Evolutionary conservation across 169 alveolate species (phyloP), one percentile per base, ranked within the genome.

Genomic region (Plasmodium vivax): DNA sequence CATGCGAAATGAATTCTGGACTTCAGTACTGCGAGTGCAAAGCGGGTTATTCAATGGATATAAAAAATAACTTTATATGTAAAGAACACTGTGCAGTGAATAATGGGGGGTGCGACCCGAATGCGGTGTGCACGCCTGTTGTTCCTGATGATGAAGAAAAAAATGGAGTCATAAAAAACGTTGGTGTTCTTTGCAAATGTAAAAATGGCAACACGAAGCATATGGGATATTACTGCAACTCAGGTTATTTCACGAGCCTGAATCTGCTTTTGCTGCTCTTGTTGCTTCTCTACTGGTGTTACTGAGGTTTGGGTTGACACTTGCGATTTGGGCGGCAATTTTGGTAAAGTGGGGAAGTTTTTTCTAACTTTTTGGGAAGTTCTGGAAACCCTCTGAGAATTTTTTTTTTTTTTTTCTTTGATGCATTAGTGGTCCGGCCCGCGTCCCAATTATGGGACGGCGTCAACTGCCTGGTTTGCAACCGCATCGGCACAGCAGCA

Each of bases 101-200:
- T 77, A 85, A 85, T 51, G 93, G 93, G 23, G 93, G 93, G 43
- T 85, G 93, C 68, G 93, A 85, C 23, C 47, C 56, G 8, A 41
- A 85, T 56, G 87, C 93, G 34, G 23, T 2, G 19, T 85, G 93
- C 72, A 75, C 27, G 41, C 51, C 79, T 75, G 56, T 85, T 9
- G 7, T 2, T 4, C 45, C 84, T 47, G 72, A 8, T 2, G 75
- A 38, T 0, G 93, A 85, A 75, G 74, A 12, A 68, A 14, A 10
- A 54, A 58, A 75, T 27, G 43, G 43, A 47, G 93, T 85, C 54
- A 56, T 85, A 75, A 85, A 74, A 34, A 75, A 75, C n/a, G 93
- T 85, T 54, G 85, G 93, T 0, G 93, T 85, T 77, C 34, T 85
- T 51, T 85, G 93, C 71, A 75, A 77, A 85, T 85, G 93, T 56